Evolutionary conservation across 1,284 basidiomycete genomes (phyloP).

Genomic region (Leccinum pallidistipes): DNA sequence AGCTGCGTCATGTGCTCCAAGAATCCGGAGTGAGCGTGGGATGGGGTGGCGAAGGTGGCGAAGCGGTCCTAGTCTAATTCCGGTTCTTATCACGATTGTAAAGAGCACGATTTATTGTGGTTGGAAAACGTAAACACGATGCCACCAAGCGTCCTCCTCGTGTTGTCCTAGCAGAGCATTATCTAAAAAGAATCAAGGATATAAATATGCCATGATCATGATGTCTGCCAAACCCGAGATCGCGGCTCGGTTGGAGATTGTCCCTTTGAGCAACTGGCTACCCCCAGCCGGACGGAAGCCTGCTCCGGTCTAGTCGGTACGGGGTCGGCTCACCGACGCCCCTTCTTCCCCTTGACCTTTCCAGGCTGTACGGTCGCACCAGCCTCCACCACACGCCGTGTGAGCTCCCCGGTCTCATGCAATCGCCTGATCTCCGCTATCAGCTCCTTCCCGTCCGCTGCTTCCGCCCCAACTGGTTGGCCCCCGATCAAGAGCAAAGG

Average conservation of each 20-base stretch:
- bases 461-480: slow-evolving; percentile 49
- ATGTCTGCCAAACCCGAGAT: background rate
- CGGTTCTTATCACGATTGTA: background rate
- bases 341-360: slow-evolving; percentile 55
- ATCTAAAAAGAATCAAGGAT: slow-evolving; percentile 6
- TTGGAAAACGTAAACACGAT: background rate
- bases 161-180: slow-evolving; percentile 5
- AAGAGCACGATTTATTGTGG: background rate
- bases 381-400: slow-evolving; percentile 49
- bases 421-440: slow-evolving; percentile 57
- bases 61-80: background rate
- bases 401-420: slow-evolving; percentile 51
- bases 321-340: slow-evolving; percentile 2
- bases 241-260: background rate
- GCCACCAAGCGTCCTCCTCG: background rate
- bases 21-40: slow-evolving; percentile 17
- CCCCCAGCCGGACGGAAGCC: slow-evolving; percentile 12
- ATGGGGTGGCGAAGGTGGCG: slow-evolving; percentile 12
- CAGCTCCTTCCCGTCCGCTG: slow-evolving; percentile 36
- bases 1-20: slow-evolving; percentile 9
- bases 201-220: background rate
- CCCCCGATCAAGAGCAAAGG: slow-evolving; percentile 77
- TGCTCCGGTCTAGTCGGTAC: slow-evolving; percentile 4
- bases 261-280: background rate
- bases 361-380: slow-evolving; percentile 58